phyloP scores from a whole-genome alignment of 805 yeast genomes.

The Lachancea lanzarotensis region DNA sequence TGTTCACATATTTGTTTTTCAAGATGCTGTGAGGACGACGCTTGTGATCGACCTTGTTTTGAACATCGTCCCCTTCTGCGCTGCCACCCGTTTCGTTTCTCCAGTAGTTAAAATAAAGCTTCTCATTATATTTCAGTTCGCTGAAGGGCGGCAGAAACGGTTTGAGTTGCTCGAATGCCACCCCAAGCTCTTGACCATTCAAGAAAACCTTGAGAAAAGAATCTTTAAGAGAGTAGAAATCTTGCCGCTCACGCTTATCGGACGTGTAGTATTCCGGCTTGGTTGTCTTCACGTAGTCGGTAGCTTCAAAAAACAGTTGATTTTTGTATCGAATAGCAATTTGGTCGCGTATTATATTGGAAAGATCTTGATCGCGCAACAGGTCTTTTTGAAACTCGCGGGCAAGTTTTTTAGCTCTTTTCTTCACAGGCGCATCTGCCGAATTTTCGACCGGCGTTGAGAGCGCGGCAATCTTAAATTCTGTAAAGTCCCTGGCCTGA shows the following conservation, averaged over 20 bases:
- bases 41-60: constrained; percentile 17
- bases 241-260: constrained; percentile 32
- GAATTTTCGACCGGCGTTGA: constrained; percentile 7
- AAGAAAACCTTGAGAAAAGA: constrained; percentile 66
- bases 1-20: constrained; percentile 49
- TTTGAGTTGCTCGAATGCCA: constrained; percentile 58
- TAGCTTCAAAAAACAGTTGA: constrained; percentile 74
- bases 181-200: constrained; percentile 66
- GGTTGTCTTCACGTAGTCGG: constrained; percentile 44
- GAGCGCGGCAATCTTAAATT: constrained; percentile 26
- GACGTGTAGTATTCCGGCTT: constrained; percentile 31
- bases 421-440: constrained; percentile 6
- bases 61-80: background rate
- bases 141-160: constrained; percentile 79
- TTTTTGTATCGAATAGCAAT: constrained; percentile 79
- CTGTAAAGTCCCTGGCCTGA: constrained; percentile 36
- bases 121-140: constrained; percentile 40
- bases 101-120: constrained; percentile 30
- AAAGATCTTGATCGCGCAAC: constrained; percentile 24
- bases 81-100: constrained; percentile 12
- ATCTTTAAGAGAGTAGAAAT: constrained; percentile 34
- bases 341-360: constrained; percentile 67
- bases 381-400: constrained; percentile 28
- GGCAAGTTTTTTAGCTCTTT: constrained; percentile 10
- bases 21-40: constrained; percentile 16